These are phyloP conservation scores for Maudiozyma turicensis DNA, from an alignment of 805 yeast genomes.

Conservation along the genomic window DNA sequence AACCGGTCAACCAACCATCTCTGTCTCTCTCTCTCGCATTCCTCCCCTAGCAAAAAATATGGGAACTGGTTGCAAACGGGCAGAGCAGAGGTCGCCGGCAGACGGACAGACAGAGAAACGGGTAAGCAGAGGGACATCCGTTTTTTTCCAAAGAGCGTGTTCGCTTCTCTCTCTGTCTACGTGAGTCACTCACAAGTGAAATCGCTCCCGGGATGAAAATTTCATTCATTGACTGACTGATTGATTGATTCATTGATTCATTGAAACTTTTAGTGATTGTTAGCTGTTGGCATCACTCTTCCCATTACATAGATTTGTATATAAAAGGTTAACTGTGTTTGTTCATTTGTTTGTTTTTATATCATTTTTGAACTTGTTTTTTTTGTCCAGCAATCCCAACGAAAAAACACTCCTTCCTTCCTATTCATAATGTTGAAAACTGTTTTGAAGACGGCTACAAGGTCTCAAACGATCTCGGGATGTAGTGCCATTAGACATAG, in stretches of 20 bases:
- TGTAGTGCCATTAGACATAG: conserved; percentile 29
- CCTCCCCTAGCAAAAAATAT: no score
- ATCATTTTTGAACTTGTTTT: neutral
- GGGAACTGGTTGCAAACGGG: no score
- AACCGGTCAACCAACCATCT: neutral
- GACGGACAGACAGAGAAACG: no score
- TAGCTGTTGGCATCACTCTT: neutral
- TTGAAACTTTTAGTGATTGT: no score
- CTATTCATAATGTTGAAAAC: conserved; percentile 3
- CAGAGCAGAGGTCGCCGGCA: no score
- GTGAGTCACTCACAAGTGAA: no score
- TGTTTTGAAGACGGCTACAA: conserved; percentile 30
- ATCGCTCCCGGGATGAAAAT: no score
- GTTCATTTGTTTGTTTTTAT: neutral
- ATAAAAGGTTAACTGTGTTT: neutral
- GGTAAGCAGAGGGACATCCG: no score
- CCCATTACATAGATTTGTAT: neutral
- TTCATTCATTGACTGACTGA: no score
- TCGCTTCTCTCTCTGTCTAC: no score
- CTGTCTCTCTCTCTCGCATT: neutral
- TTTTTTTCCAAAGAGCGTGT: no score
- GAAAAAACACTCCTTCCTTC: neutral
- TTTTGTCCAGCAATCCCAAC: neutral
- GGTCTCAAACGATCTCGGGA: neutral
- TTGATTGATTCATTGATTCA: no score